Percentiles rank a stretch among this genome's conserved stretches.
phyloP scores from a whole-genome alignment of 495 filamentous ascomycete species.

The Hyphodiscus hymeniophilus region DNA sequence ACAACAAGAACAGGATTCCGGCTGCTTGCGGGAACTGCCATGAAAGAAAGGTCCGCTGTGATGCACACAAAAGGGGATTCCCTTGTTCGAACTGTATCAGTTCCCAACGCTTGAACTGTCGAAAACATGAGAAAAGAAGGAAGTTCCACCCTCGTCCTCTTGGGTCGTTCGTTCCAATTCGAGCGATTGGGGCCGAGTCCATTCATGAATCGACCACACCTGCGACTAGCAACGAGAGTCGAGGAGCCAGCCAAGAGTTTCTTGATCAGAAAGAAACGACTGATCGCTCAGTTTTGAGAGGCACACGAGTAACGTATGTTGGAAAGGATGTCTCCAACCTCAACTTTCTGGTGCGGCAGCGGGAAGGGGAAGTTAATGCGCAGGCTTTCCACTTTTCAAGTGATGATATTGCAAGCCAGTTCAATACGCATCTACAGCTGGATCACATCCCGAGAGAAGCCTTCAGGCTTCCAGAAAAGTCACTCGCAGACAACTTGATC shows the following conservation, averaged over 20 bases:
- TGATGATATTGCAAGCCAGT: neutral
- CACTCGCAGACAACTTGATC: neutral
- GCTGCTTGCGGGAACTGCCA: neutral
- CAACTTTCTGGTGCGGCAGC: neutral
- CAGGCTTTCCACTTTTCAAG: neutral
- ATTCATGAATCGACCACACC: too few relatives aligned
- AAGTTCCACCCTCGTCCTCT: neutral
- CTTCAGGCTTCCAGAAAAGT: neutral
- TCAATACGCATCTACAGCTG: neutral
- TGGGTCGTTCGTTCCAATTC: neutral
- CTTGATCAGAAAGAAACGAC: neutral
- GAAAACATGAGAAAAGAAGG: neutral
- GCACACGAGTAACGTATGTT: neutral
- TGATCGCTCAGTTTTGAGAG: neutral
- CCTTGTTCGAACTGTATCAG: neutral
- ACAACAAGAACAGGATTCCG: too few relatives aligned
- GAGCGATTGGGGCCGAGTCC: too few relatives aligned
- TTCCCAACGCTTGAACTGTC: neutral
- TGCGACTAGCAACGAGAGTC: too few relatives aligned
- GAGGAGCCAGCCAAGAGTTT: too few relatives aligned
- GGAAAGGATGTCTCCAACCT: neutral
- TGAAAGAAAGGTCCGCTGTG: neutral
- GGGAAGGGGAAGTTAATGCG: neutral
- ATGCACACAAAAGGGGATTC: neutral
- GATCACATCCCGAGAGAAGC: neutral